phyloP scores from a whole-genome alignment of 2,329 filamentous ascomycete species.

The Monilinia aucupariae region DNA sequence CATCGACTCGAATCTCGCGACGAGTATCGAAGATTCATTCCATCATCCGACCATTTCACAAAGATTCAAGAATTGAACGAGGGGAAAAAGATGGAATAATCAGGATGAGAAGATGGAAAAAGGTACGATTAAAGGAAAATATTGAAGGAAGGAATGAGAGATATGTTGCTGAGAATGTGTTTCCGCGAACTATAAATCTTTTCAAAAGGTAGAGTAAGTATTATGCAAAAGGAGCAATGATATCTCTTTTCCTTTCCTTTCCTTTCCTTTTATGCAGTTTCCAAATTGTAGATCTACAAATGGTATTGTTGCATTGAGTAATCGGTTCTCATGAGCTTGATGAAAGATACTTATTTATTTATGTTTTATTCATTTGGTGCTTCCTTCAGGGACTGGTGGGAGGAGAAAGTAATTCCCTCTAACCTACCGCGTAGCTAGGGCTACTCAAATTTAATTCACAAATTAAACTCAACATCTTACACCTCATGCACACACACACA shows the following conservation, averaged over 20 bases:
- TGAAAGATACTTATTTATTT: not conserved
- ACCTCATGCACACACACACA: not conserved
- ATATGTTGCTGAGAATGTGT: not conserved
- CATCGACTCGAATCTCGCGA: no score
- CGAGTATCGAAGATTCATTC: no score
- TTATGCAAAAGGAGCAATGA: slow-evolving; percentile 5
- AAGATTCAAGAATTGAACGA: no score
- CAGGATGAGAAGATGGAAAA: no score
- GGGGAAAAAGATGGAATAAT: no score
- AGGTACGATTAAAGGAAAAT: not conserved
- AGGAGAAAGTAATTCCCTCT: not conserved
- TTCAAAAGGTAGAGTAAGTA: not conserved
- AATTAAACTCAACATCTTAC: no score
- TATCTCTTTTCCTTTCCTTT: not conserved
- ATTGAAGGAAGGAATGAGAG: not conserved
- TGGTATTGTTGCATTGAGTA: not conserved
- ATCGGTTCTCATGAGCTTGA: not conserved
- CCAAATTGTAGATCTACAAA: not conserved
- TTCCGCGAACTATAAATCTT: not conserved
- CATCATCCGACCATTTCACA: not conserved
- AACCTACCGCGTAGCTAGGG: no score
- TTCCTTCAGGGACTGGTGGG: no score
- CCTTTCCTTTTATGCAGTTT: not conserved
- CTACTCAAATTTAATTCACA: no score
- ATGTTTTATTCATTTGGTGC: not conserved